Percentiles rank a stretch among this genome's conserved stretches.
Conservation (phyloP, 768 basidiomycete species). For the Rhizopogon vulgaris region DNA sequence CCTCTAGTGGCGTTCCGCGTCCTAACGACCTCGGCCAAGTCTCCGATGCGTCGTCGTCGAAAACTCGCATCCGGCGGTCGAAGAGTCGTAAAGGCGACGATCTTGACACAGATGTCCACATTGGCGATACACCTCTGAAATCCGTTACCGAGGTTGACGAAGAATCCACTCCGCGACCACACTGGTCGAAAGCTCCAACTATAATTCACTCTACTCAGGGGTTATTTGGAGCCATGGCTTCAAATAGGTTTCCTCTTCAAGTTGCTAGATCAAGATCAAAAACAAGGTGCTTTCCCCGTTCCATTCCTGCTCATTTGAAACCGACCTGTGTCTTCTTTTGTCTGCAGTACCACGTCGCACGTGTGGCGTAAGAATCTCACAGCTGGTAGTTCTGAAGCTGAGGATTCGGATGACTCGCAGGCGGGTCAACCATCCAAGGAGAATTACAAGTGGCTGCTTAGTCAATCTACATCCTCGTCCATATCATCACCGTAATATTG, state of each 20-base stretch:
- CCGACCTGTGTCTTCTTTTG: neutral
- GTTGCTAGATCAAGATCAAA: conserved; percentile 10
- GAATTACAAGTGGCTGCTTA: conserved; percentile 10
- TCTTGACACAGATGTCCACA: neutral
- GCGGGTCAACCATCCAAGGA: neutral
- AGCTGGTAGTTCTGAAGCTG: neutral
- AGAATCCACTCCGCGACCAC: conserved; percentile 22
- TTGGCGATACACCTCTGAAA: neutral
- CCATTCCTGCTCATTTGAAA: neutral
- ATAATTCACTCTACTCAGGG: neutral
- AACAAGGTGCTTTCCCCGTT: conserved; percentile 9
- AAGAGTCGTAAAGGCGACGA: neutral
- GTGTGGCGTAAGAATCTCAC: conserved; percentile 11
- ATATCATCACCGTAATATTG: neutral
- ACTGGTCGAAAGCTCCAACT: neutral
- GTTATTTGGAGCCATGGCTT: neutral
- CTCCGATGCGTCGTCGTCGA: neutral
- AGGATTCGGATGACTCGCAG: conserved; percentile 18
- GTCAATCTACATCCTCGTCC: conserved; percentile 4
- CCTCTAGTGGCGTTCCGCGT: neutral
- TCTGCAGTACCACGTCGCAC: conserved; percentile 2
- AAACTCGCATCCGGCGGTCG: neutral
- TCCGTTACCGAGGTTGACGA: conserved; percentile 5
- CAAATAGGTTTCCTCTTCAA: conserved; percentile 11
- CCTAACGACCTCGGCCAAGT: neutral